phyloP scores from a whole-genome alignment of 345 rosid genomes.

The Carallia brachiata region DNA sequence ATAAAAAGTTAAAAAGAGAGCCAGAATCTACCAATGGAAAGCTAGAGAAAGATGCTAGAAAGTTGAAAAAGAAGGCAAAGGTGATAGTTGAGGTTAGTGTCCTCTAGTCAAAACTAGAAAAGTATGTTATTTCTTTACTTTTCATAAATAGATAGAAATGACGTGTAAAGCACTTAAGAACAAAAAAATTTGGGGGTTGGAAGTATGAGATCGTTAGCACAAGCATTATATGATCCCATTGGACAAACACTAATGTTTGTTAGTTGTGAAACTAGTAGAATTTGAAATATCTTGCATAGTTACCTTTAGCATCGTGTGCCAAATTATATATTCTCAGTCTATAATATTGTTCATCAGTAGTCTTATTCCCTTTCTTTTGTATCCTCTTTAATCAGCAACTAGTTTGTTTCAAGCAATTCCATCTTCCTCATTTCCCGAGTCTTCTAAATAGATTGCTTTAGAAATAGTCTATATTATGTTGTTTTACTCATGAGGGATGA shows the following conservation, averaged over 20 bases:
- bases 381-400: too few species aligned
- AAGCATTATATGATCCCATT: not conserved
- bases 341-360: not conserved
- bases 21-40: constrained; percentile 33
- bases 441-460: too few species aligned
- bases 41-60: constrained; percentile 42
- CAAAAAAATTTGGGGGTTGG: too few species aligned
- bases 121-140: not conserved
- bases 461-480: too few species aligned
- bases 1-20: constrained; percentile 38
- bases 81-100: constrained; percentile 77
- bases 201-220: too few species aligned
- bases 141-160: not conserved
- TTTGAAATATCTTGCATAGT: not conserved
- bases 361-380: not conserved
- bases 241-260: not conserved
- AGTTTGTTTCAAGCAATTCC: too few species aligned
- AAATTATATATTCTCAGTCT: not conserved
- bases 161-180: not conserved
- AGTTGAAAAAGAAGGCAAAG: constrained; percentile 66
- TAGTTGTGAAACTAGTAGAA: not conserved
- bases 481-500: too few species aligned
- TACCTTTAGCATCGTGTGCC: not conserved
- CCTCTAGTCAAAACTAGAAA: constrained; percentile 2
- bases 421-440: too few species aligned